A percentile compares a stretch with the other conserved stretches of the same genome.
Conservation (phyloP, 441 rosid species). For the Bocquillonia castaneifolia region DNA sequence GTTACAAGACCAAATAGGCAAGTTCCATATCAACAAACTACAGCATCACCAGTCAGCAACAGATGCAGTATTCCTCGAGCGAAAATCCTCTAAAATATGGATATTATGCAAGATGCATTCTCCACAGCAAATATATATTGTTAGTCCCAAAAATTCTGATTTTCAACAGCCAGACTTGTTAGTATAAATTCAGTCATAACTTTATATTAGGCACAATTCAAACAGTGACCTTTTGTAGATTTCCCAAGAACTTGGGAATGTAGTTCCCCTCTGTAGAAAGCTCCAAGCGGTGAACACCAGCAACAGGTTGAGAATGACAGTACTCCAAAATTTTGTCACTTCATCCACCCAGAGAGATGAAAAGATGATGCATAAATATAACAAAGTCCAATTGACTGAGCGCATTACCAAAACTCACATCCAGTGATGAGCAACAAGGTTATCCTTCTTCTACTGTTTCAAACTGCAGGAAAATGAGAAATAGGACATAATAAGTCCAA, state of each 20-base stretch:
- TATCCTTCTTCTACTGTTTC: neutral
- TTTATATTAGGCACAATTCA: neutral
- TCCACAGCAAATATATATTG: no score
- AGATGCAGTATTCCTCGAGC: no score
- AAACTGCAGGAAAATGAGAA: neutral
- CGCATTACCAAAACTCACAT: neutral
- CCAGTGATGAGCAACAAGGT: neutral
- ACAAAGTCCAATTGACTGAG: neutral
- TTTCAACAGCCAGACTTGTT: neutral
- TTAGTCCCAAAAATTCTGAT: neutral
- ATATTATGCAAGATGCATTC: no score
- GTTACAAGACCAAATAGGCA: no score
- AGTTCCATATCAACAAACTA: no score
- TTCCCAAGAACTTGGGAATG: neutral
- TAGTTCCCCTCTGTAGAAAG: neutral
- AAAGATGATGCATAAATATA: neutral
- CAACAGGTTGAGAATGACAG: neutral
- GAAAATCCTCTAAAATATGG: no score
- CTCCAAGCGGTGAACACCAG: neutral
- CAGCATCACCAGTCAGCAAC: no score
- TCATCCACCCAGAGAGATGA: neutral
- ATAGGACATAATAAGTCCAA: no score
- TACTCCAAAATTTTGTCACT: neutral
- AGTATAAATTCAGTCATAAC: neutral
- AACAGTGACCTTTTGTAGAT: neutral